Conservation (phyloP, 2,329 filamentous ascomycete species). For the Aspergillus amoenus region DNA sequence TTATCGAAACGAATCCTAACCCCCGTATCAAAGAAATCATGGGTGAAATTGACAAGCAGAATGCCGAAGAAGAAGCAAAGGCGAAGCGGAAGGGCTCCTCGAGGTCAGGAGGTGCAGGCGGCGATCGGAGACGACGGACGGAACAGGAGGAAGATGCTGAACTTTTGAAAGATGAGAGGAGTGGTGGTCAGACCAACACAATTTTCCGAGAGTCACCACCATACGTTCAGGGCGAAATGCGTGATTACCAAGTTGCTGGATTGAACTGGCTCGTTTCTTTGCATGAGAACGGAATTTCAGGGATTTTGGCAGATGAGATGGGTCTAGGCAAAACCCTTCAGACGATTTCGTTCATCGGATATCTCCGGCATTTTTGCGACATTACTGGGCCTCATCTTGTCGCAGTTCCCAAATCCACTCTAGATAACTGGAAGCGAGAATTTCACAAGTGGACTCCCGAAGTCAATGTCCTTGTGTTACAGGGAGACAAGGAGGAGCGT, state of each 20-base stretch:
- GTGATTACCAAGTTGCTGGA: constrained; percentile 93
- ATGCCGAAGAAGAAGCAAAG: constrained; percentile 66
- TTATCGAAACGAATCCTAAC: constrained; percentile 96
- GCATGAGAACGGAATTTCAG: constrained; percentile 98
- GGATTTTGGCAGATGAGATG: constrained; percentile 98
- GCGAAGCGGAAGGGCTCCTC: constrained; percentile 73
- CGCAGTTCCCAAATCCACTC: constrained; percentile 90
- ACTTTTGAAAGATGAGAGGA: constrained; percentile 79
- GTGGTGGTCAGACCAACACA: constrained; percentile 79
- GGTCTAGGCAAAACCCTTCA: constrained; percentile 96
- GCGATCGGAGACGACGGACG: constrained; percentile 77
- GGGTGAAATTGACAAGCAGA: constrained; percentile 90
- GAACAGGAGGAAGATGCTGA: constrained; percentile 98
- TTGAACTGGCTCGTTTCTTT: constrained; percentile 97
- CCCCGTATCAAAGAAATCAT: constrained; percentile 93
- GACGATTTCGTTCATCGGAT: constrained; percentile 95
- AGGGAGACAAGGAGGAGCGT: constrained; percentile 93
- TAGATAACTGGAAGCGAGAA: constrained; percentile 98
- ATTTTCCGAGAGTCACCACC: constrained; percentile 90
- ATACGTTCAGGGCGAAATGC: constrained; percentile 86
- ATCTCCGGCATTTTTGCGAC: constrained; percentile 84
- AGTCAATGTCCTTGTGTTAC: constrained; percentile 87
- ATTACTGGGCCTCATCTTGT: constrained; percentile 90
- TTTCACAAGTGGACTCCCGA: constrained; percentile 94
- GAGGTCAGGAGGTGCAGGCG: constrained; percentile 80